Base-by-base conservation (phyloP, 2,329 filamentous ascomycete species). In the Esteya vermicola region DNA sequence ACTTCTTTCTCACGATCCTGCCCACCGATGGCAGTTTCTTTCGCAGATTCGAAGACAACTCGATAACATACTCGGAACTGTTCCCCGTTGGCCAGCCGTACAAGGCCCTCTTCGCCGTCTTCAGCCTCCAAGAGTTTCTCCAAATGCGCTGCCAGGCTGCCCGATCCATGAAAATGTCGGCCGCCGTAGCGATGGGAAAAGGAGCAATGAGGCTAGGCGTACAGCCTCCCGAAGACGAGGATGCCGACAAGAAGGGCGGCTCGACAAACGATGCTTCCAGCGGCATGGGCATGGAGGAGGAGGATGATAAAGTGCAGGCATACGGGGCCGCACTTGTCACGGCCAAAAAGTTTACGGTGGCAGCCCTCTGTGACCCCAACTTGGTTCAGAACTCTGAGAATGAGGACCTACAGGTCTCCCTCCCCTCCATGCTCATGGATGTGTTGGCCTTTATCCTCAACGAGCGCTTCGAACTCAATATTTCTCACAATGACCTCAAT, bases 41-140 rank as follows among this genome's bases (percentile, higher is more conserved):
- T 20, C 62, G 67, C 21, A 63, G 70, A 21, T 70, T 91, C 38
- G 67, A 72, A 38, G 65, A 68, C 9, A 57, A 65, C 3, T 53
- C 58, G 1, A 65, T 63, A n/a, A 62, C 68, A 0, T 70, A 77
- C 43, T 57, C 61, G 10, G 68, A 79, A 10, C 61, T 86, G 1
- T 86, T 91, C 44, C 78, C 81, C 7, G 57, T 72, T 2, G 68
- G 71, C 1, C 75, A 81, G 43, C 79, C 80, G 2, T 86, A 77
- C 62, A 81, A 80, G 49, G 75, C 76, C 2, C 64, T 86, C 1
- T 93, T 88, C 53, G 79, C 80, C 3, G 59, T 85, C 1, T 70
- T 80, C 51, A 73, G 78, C 1, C 63, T 93, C 30, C 62, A 66
- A 19, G 68, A 75, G 40, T 80, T 78, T 52, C 64, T 85, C 58